Conservation (phyloP, 306 rosid species). For the Urtica urens region DNA sequence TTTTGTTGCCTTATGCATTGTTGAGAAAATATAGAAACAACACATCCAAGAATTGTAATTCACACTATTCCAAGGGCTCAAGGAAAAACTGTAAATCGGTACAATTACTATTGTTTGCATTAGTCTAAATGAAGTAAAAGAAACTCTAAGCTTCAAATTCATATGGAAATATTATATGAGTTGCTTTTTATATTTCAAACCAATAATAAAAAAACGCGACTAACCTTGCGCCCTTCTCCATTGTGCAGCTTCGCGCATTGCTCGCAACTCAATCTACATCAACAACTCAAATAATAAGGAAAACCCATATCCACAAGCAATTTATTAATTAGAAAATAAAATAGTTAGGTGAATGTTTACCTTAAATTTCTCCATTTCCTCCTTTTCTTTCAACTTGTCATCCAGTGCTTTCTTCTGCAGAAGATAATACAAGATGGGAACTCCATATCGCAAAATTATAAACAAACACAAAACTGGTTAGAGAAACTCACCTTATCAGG, state of each 20-base stretch:
- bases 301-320: too few relatives aligned
- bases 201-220: constrained; percentile 8
- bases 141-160: background rate
- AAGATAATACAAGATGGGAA: constrained; percentile 2
- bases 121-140: too few relatives aligned
- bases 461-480: constrained; percentile 4
- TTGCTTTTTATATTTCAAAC: too few relatives aligned
- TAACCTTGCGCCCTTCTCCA: constrained; percentile 92
- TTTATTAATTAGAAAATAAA: constrained; percentile 5
- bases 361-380: constrained; percentile 70
- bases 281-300: constrained; percentile 11
- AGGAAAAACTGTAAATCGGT: background rate
- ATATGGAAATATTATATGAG: too few relatives aligned
- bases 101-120: background rate
- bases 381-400: constrained; percentile 71
- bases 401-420: constrained; percentile 73
- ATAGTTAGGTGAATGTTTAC: constrained; percentile 21
- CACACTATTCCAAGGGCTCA: background rate
- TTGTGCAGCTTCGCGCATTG: constrained; percentile 81
- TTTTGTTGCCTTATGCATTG: constrained; percentile 13
- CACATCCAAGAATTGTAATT: too few relatives aligned
- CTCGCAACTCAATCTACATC: constrained; percentile 59
- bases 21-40: constrained; percentile 3
- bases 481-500: constrained; percentile 55
- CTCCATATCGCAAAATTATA: background rate